Conservation (phyloP, 805 yeast species). For the Hanseniaspora singularis region DNA sequence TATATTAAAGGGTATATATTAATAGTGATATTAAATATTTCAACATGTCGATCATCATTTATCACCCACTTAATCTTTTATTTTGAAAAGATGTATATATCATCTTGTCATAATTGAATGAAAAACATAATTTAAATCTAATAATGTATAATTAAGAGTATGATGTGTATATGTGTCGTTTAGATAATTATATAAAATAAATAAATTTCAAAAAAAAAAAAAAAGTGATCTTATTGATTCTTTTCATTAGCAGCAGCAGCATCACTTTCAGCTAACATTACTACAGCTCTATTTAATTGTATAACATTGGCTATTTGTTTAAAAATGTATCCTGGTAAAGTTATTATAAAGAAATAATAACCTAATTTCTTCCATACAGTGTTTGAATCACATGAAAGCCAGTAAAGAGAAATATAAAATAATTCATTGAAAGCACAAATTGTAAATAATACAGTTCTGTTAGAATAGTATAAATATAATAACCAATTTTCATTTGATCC, state of each 20-base stretch:
- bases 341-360: slow-evolving; percentile 30
- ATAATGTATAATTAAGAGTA: too few relatives aligned
- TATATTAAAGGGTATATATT: too few relatives aligned
- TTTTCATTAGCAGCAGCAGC: slow-evolving; percentile 27
- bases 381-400: slow-evolving; percentile 45
- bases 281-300: slow-evolving; percentile 78
- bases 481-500: slow-evolving; percentile 52
- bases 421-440: slow-evolving; percentile 91
- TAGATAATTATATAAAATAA: too few relatives aligned
- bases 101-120: too few relatives aligned
- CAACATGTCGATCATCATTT: too few relatives aligned
- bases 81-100: too few relatives aligned
- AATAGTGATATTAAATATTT: too few relatives aligned
- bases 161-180: too few relatives aligned
- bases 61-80: too few relatives aligned
- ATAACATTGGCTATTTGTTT: slow-evolving; percentile 84
- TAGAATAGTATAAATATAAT: slow-evolving; percentile 75
- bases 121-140: too few relatives aligned
- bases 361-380: slow-evolving; percentile 8
- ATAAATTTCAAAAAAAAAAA: too few relatives aligned
- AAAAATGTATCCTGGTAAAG: slow-evolving; percentile 79
- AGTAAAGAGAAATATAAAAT: slow-evolving; percentile 79
- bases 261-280: slow-evolving; percentile 66
- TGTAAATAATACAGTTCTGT: slow-evolving; percentile 66
- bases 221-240: too few relatives aligned